Evolutionary conservation across 2,329 filamentous ascomycete species (phyloP).

Genomic region (Diaporthe capsici): DNA sequence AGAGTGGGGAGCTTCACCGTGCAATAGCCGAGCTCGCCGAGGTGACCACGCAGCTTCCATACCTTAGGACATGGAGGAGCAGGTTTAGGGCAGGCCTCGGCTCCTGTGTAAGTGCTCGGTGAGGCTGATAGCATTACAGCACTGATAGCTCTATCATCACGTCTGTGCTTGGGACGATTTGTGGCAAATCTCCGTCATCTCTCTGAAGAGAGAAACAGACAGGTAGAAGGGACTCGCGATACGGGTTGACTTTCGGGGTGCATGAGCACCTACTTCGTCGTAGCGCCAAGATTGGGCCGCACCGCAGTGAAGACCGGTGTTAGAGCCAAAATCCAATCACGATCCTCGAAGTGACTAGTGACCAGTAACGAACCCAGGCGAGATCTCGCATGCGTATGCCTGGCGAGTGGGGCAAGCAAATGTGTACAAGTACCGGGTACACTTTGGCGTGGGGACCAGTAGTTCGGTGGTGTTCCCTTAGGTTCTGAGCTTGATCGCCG

Average conservation of each 20-base stretch:
- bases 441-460: conserved; percentile 9
- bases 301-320: background rate
- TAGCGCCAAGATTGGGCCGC: conserved; percentile 25
- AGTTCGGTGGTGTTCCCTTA: background rate
- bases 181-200: background rate
- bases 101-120: background rate
- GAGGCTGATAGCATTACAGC: background rate
- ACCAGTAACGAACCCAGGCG: background rate
- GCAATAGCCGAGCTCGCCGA: background rate
- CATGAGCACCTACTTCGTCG: conserved; percentile 1
- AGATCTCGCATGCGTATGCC: conserved; percentile 9
- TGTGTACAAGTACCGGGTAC: background rate
- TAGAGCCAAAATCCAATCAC: conserved; percentile 2
- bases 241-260: background rate
- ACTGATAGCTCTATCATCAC: background rate
- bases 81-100: background rate
- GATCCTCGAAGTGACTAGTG: background rate
- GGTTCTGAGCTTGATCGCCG: background rate
- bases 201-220: background rate
- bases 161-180: background rate
- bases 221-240: background rate
- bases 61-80: background rate
- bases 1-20: background rate
- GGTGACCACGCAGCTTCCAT: background rate
- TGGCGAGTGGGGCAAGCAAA: background rate